These are phyloP conservation scores for Aspergillus cristatus DNA, from an alignment of 495 filamentous ascomycete species.

Conservation along the genomic window DNA sequence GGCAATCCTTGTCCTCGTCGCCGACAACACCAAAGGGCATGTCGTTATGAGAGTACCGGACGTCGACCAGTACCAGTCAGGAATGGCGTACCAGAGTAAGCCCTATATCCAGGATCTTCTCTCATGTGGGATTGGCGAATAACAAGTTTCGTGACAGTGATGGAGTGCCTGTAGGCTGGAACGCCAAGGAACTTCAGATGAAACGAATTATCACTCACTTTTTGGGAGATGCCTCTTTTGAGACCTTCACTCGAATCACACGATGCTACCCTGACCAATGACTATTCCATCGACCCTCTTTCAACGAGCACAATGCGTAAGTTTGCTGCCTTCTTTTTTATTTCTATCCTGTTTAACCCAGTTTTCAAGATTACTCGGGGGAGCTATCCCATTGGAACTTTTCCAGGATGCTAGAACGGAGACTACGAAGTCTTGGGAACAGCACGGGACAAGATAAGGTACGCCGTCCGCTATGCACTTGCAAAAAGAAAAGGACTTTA, in stretches of 20 bases:
- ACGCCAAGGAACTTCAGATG: conserved; percentile 5
- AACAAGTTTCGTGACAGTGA: background rate
- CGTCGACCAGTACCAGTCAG: background rate
- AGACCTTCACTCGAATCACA: background rate
- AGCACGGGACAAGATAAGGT: conserved; percentile 2
- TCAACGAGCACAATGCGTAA: conserved; percentile 13
- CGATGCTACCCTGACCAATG: conserved; percentile 3
- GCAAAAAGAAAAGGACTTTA: no score
- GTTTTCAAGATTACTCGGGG: conserved; percentile 9
- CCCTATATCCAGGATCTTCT: no score
- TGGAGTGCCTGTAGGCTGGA: background rate
- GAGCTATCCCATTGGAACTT: conserved; percentile 13
- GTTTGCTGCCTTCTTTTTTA: background rate
- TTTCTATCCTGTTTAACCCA: background rate
- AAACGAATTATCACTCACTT: conserved; percentile 10
- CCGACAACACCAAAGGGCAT: conserved; percentile 8
- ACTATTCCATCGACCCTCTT: conserved; percentile 11
- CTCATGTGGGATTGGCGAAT: no score
- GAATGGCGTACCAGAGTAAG: background rate
- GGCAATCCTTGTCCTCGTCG: conserved; percentile 11
- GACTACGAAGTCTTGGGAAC: conserved; percentile 8
- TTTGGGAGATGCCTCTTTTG: conserved; percentile 11
- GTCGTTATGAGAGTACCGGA: no score
- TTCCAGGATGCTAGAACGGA: conserved; percentile 6
- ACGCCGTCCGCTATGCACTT: background rate